Base-by-base conservation (phyloP, 1,284 basidiomycete genomes). In the Ustilago sp. region DNA sequence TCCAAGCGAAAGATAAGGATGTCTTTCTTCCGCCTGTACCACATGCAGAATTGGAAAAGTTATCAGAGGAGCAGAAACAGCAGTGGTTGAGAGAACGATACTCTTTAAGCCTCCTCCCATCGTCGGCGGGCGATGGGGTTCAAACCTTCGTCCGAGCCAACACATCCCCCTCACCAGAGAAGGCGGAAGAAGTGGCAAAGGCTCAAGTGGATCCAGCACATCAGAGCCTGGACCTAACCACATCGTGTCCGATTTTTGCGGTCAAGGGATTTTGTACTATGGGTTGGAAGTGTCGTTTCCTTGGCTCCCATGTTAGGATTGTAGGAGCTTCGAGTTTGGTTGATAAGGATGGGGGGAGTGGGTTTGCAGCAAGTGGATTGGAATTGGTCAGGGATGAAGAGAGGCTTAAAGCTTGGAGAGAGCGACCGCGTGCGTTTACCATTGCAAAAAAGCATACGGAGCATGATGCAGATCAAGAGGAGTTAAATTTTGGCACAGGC, bases 211-310 rank as follows among this genome's bases (percentile, higher is more conserved):
- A 86, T 51, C 71, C 79, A 28, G 76, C 74, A 12, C 80, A 82
- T 47, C 35, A 19, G 89, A 12, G 91, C 91, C 7, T 93, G 90
- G 80, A 88, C 90, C n/a, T 77, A 79, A n/a, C 74, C 77, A 74
- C 82, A 23, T 65, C 68, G 32, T 98, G 94, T 80, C 93, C 94
- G 1, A 89, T 92, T 4, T 94, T 91, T 80, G 88, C 89, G 34
- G 90, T 91, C 73, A 89, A 89, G 6, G 95, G 95, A 0, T 90
- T 92, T 82, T 98, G 95, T 87, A 91, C 91, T 59, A 91, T 90
- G 74, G 96, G 94, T 5, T 92, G 93, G 87, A 93, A 94, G 86
- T 99, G 96, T 85, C 91, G 96, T 2, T 97, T 93, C 87, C 89
- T 97, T 4, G 92, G 92, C 12, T 91, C 90, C 0, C 96, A 98